Conservation (phyloP, 345 rosid species). For the Salix exigua region DNA sequence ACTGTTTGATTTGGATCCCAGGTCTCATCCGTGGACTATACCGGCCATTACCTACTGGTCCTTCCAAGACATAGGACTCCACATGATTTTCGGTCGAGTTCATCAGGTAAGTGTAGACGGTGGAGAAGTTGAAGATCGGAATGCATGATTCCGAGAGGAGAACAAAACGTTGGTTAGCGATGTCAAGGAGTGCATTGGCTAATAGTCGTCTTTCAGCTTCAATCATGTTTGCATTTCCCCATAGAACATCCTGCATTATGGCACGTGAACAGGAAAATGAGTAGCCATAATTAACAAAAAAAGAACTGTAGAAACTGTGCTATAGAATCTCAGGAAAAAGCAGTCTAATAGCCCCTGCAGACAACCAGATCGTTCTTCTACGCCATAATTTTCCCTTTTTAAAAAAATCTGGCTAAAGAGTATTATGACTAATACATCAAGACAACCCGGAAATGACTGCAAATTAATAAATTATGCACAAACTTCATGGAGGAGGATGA, state of each 20-base stretch:
- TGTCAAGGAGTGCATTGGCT: conserved; percentile 73
- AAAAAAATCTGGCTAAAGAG: too few relatives aligned
- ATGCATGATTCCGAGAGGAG: conserved; percentile 83
- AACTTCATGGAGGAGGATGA: too few relatives aligned
- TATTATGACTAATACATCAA: too few relatives aligned
- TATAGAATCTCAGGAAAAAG: neutral
- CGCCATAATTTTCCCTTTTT: neutral
- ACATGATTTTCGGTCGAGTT: conserved; percentile 48
- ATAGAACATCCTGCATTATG: conserved; percentile 54
- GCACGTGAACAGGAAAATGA: neutral
- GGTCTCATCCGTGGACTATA: conserved; percentile 59
- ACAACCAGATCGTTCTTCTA: neutral
- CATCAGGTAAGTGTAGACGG: conserved; percentile 52
- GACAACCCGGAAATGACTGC: too few relatives aligned
- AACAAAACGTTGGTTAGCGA: conserved; percentile 64
- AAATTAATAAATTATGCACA: too few relatives aligned
- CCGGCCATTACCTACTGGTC: conserved; percentile 66
- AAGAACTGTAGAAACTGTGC: neutral
- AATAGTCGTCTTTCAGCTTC: conserved; percentile 83
- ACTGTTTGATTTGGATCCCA: conserved; percentile 36
- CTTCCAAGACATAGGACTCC: conserved; percentile 48
- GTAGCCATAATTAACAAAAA: neutral
- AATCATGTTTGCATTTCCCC: conserved; percentile 77
- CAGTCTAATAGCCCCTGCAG: neutral
- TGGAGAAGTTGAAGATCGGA: conserved; percentile 75